Evolutionary conservation across 139 green algal species (phyloP), one percentile per base, ranked within the genome.

Genomic region (Pseudopediastrum boryanum): DNA sequence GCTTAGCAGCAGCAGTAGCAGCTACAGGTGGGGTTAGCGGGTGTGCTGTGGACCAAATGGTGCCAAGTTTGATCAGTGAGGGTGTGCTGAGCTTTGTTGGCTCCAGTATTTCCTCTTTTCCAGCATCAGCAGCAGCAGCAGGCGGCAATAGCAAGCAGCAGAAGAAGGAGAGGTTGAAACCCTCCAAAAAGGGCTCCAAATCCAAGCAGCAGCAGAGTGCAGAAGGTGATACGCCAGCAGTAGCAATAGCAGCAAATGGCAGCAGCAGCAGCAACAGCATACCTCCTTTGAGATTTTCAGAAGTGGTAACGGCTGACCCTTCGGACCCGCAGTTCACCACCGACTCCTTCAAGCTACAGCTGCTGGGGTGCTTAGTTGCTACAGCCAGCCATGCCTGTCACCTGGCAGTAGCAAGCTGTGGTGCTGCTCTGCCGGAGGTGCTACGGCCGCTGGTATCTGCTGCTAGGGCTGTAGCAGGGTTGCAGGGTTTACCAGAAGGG

Each of bases 331-430:
- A 73, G 33, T 74, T 71, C n/a, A 50, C 29, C 8, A 50, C 25
- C 21, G 77, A 87, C 23, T 73, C 41, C 0, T 77, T 79, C 58
- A 84, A 79, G 75, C 62, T 86, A 8, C 85, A 86, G 8, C 52
- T 94, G 35, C 71, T 89, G 59, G 64, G 42, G 42, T 86, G 35
- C 78, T 76, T 4, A 36, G 44, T 74, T 16, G 27, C 33, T 6
- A 81, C 74, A 8, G 62, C 62, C 13, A 2, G 31, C 19, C 48
- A 44, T 8, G 74, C 67, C 9, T 27, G 25, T 5, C 31, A 50
- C 25, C 59, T 72, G 36, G 63, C 61, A 6, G 12, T 33, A 13
- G 33, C 9, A 2, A 44, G 63, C 42, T 51, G 23, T 7, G 59
- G 61, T 6, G 74, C 33, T 33, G 77, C 77, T 13, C 67, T 69